A percentile compares a stretch with the other conserved stretches of the same genome.
phyloP scores from a whole-genome alignment of 2,329 filamentous ascomycete genomes.

The Ploettnerulaceae sp. region DNA sequence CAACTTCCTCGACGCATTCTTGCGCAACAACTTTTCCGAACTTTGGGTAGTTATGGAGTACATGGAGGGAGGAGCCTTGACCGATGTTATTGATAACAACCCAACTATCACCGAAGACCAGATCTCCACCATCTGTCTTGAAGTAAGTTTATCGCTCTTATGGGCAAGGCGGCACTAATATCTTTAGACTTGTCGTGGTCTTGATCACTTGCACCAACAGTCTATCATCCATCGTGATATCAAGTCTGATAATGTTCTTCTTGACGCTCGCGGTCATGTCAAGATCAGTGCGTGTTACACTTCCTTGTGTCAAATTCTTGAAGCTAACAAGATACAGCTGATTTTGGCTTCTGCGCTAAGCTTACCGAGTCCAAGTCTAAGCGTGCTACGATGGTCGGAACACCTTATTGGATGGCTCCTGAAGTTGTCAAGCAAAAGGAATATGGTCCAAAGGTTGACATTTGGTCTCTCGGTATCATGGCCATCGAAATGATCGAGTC shows the following conservation, averaged over 20 bases:
- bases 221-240: conserved; percentile 99
- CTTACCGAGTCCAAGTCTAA: conserved; percentile 95
- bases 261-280: conserved; percentile 91
- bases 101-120: conserved; percentile 90
- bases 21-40: conserved; percentile 89
- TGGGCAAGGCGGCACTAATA: conserved; percentile 9
- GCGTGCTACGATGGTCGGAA: conserved; percentile 98
- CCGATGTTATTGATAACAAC: conserved; percentile 98
- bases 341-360: conserved; percentile 99
- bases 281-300: conserved; percentile 75
- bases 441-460: conserved; percentile 96
- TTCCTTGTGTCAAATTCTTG: not conserved
- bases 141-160: conserved; percentile 55
- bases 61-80: conserved; percentile 97
- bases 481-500: conserved; percentile 99
- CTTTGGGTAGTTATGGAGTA: conserved; percentile 99
- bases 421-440: conserved; percentile 99
- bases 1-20: conserved; percentile 95
- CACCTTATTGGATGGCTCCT: conserved; percentile 99
- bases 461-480: conserved; percentile 99
- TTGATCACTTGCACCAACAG: conserved; percentile 90
- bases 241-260: conserved; percentile 96
- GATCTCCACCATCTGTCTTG: conserved; percentile 92
- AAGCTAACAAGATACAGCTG: conserved; percentile 56
- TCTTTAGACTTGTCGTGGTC: conserved; percentile 81